Evolutionary conservation across 805 yeast genomes (phyloP), one percentile per base, ranked within the genome.

Genomic region (Metschnikowia santaceciliae): DNA sequence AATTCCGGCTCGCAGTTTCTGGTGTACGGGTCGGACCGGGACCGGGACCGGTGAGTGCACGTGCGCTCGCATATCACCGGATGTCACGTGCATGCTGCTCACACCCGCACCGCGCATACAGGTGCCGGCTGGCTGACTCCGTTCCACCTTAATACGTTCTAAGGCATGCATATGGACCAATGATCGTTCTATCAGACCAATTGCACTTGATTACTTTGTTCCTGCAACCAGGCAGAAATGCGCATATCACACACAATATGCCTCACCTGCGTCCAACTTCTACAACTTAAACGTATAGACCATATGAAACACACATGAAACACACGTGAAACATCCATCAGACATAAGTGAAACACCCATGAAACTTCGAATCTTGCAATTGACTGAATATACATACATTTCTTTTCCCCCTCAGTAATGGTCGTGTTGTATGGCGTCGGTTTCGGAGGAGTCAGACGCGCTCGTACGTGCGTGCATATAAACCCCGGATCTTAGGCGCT

Each of bases 401-500:
- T 26, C 4, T 26, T 3, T 10, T 8, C 10, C 10, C 30, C 30
- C 30, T 26, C 30, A 26, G 30, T 26, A 26, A 26, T 10, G 4
- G 30, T 26, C 30, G 30, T 26, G 3, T 26, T 26, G 30, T 26
- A 15, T 34, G 39, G 39, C 14, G 39, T 36, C 39, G 6, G 22
- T 17, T 17, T 17, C 19, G 13, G 32, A 19, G 20, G 46, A 32
- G 46, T 33, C 44, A 41, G 15, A 23, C 44, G 44, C 47, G 47
- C 23, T 19, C 26, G 42, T 35, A 41, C 41, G 48, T 22, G 32
- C 50, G 40, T 47, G 51, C 50, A 47, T 34, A 47, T 36, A 36
- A 34, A 20, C 22, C 47, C 17, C 30, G 35, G 39, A 39, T 23
- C 42, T 39, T 32, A 34, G 39, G 46, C 38, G 47, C 47, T 34